A percentile compares a stretch with the other conserved stretches of the same genome.
phyloP scores from a whole-genome alignment of 1,139 yeast species.

The Kazachstania sp. region DNA sequence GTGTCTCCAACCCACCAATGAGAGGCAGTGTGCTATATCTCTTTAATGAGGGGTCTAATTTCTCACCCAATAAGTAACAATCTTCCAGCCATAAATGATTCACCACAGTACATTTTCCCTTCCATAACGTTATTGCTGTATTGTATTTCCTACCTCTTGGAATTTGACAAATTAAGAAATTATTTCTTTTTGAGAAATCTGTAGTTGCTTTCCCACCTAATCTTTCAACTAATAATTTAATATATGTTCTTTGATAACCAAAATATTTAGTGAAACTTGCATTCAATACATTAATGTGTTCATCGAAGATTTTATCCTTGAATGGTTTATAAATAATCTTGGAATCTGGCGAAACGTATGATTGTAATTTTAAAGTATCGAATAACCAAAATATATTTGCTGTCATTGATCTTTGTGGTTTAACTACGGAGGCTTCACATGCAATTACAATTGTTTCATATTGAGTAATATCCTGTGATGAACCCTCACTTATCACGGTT shows the following conservation, averaged over 20 bases:
- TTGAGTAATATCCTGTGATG: not conserved
- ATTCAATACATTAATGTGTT: constrained; percentile 37
- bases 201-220: constrained; percentile 73
- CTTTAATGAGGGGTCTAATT: not conserved
- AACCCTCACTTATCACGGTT: not conserved
- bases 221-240: constrained; percentile 50
- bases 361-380: not conserved
- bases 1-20: not conserved
- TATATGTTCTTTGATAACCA: constrained; percentile 71
- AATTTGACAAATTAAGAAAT: constrained; percentile 62
- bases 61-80: constrained; percentile 16
- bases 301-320: constrained; percentile 13
- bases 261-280: constrained; percentile 69
- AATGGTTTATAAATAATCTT: constrained; percentile 65
- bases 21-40: not conserved
- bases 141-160: constrained; percentile 64
- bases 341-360: constrained; percentile 38
- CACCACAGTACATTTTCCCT: constrained; percentile 46
- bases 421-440: constrained; percentile 37
- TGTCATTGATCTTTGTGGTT: not conserved
- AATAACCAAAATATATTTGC: constrained; percentile 3
- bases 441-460: constrained; percentile 33
- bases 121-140: constrained; percentile 55
- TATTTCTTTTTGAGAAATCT: constrained; percentile 54
- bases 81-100: constrained; percentile 89